Evolutionary conservation across 345 rosid genomes (phyloP).

Genomic region (Euphorbia peplus): DNA sequence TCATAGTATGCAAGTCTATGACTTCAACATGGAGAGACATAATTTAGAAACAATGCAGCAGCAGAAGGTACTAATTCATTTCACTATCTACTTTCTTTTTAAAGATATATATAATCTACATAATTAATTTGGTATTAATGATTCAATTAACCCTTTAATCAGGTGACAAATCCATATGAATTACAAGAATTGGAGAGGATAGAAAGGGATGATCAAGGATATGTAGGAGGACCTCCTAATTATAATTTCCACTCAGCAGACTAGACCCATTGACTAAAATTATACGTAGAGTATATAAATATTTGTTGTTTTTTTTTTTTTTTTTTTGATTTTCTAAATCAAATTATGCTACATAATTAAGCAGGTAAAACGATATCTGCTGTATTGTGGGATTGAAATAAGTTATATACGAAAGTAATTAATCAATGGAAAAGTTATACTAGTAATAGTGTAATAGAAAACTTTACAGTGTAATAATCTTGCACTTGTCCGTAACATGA

Average conservation of each 20-base stretch:
- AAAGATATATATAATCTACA: too few relatives aligned
- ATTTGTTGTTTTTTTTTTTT: neutral
- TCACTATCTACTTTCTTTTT: neutral
- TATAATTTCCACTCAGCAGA: conserved; percentile 16
- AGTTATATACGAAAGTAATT: too few relatives aligned
- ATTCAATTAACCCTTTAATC: conserved; percentile 1
- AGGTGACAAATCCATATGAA: conserved; percentile 28
- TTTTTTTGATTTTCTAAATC: neutral
- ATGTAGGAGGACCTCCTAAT: conserved; percentile 32
- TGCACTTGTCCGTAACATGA: conserved; percentile 3
- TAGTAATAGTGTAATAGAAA: conserved; percentile 4
- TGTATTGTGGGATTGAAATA: neutral
- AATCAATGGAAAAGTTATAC: neutral
- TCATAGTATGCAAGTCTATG: conserved; percentile 42
- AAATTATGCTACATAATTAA: neutral
- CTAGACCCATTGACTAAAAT: conserved; percentile 20
- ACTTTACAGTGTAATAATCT: too few relatives aligned
- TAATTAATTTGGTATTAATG: neutral
- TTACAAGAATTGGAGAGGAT: conserved; percentile 26
- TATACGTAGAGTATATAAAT: neutral
- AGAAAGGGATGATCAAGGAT: conserved; percentile 26
- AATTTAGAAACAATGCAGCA: conserved; percentile 28
- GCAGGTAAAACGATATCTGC: neutral
- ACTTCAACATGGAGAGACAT: conserved; percentile 35
- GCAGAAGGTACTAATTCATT: conserved; percentile 19